phyloP scores from a whole-genome alignment of 768 basidiomycete genomes.

The Mycena albidolilacea region DNA sequence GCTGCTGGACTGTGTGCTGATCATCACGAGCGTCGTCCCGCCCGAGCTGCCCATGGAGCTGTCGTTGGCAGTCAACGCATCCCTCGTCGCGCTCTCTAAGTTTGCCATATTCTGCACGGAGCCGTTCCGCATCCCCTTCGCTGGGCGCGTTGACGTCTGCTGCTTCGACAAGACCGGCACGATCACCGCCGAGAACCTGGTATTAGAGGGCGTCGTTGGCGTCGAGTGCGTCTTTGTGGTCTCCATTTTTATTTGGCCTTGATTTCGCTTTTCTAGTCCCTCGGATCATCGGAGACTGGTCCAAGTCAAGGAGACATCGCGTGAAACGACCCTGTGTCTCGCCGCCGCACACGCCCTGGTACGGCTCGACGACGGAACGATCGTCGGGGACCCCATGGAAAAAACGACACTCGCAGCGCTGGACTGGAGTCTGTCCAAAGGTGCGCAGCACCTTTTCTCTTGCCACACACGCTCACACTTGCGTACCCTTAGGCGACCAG shows the following conservation, averaged over 20 bases:
- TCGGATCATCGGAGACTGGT: constrained; percentile 77
- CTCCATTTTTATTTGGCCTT: constrained; percentile 31
- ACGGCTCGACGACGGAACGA: constrained; percentile 91
- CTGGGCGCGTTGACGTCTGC: constrained; percentile 97
- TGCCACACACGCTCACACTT: constrained; percentile 41
- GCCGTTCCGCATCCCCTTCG: constrained; percentile 97
- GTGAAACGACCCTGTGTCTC: constrained; percentile 88
- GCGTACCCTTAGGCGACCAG: constrained; percentile 77
- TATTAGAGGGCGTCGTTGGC: constrained; percentile 94
- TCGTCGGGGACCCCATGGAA: constrained; percentile 99
- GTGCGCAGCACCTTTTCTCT: constrained; percentile 50
- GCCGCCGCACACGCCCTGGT: constrained; percentile 97
- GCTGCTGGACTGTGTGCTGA: constrained; percentile 94
- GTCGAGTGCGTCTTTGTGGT: constrained; percentile 76
- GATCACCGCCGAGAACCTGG: constrained; percentile 95
- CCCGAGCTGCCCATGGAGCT: constrained; percentile 99
- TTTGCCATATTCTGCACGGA: constrained; percentile 99
- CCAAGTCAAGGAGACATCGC: constrained; percentile 80
- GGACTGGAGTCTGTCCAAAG: constrained; percentile 87
- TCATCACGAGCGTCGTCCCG: constrained; percentile 97
- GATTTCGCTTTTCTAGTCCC: constrained; percentile 56
- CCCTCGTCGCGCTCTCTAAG: constrained; percentile 93
- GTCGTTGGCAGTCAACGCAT: constrained; percentile 95
- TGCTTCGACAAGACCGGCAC: constrained; percentile 99
- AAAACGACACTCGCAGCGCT: constrained; percentile 94